Evolutionary conservation across 2,329 filamentous ascomycete genomes (phyloP).

Genomic region (Diaporthe humulicola): DNA sequence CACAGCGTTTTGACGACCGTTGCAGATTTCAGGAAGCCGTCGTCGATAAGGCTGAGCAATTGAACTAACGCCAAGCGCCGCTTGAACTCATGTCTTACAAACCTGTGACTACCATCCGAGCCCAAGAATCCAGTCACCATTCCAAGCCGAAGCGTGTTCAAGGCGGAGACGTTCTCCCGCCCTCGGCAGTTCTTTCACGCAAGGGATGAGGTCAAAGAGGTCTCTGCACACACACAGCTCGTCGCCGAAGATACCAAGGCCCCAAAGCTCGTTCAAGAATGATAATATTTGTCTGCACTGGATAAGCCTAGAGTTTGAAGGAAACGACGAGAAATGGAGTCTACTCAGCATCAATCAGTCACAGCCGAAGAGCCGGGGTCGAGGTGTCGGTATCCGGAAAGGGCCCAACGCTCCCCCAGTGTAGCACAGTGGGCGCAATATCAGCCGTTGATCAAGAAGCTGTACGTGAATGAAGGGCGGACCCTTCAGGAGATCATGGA

Average conservation of each 20-base stretch:
- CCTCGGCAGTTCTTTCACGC: neutral
- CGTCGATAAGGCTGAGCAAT: neutral
- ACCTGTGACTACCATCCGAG: neutral
- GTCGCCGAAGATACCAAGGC: neutral
- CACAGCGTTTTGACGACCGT: neutral
- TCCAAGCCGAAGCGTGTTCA: neutral
- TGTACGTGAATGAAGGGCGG: slow-evolving; percentile 32
- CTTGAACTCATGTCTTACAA: accelerated
- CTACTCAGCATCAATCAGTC: neutral
- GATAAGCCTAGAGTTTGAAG: too few species aligned
- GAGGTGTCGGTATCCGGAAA: neutral
- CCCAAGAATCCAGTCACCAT: accelerated
- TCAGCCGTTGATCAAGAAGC: slow-evolving; percentile 13
- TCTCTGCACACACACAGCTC: neutral
- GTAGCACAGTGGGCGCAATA: slow-evolving; percentile 8
- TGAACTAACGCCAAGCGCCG: neutral
- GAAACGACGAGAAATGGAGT: neutral
- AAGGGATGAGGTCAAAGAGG: too few species aligned
- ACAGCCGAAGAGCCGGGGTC: neutral
- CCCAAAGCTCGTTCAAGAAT: neutral
- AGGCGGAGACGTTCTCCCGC: neutral
- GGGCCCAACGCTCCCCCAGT: neutral
- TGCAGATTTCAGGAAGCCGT: neutral
- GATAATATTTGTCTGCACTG: neutral
- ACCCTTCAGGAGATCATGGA: slow-evolving; percentile 34